Evolutionary conservation across 106 monocot genomes (phyloP).

Genomic region (Dendrobium catenatum): DNA sequence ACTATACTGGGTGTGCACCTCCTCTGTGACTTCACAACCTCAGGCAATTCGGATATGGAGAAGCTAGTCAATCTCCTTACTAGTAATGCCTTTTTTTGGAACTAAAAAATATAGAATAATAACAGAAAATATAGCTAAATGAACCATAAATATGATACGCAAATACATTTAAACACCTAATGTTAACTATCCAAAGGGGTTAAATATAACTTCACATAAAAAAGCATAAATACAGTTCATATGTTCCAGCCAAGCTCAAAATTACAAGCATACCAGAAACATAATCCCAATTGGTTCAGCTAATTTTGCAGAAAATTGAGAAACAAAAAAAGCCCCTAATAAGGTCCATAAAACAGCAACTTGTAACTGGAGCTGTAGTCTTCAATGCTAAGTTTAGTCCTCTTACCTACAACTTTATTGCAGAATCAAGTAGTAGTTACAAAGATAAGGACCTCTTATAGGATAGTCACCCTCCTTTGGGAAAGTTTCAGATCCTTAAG

Average conservation of each 20-base stretch:
- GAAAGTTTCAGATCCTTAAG: neutral
- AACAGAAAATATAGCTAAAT: neutral
- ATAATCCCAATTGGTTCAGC: neutral
- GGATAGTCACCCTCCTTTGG: neutral
- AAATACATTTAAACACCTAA: neutral
- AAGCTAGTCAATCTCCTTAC: neutral
- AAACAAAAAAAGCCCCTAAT: neutral
- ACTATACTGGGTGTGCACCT: neutral
- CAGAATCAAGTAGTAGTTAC: neutral
- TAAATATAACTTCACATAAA: neutral
- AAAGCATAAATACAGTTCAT: neutral
- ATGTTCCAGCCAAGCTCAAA: neutral
- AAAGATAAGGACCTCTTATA: neutral
- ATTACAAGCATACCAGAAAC: neutral
- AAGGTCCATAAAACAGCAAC: neutral
- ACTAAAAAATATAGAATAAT: neutral
- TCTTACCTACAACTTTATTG: neutral
- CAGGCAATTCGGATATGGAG: neutral
- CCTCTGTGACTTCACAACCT: neutral
- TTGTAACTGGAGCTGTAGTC: neutral
- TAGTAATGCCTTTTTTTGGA: neutral
- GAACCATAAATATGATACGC: neutral
- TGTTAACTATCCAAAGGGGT: neutral
- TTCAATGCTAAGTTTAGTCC: neutral
- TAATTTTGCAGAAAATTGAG: neutral